Evolutionary conservation across 2,329 filamentous ascomycete species (phyloP), one percentile per base, ranked within the genome.

Genomic region (Stagonosporopsis chrysanthemi): DNA sequence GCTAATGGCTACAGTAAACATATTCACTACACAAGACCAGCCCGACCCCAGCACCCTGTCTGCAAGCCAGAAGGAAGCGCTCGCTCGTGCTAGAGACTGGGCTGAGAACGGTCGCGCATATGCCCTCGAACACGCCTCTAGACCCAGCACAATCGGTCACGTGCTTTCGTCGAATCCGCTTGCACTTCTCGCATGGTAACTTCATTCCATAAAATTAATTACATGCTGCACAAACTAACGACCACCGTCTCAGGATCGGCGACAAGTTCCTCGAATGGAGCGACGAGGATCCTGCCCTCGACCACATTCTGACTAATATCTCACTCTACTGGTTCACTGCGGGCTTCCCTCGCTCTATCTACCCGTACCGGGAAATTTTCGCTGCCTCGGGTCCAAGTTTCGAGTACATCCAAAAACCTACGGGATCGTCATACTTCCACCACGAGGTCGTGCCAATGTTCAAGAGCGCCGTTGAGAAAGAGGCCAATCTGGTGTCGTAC

Each of bases 181-280:
- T 1, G 83, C 84, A 0, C 65, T 88, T 3, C 77, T 89, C 7
- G 80, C 82, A 29, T 89, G 86, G 81, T 73, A 11, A 26, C 8
- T 26, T 26, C 26, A 26, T 26, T 4, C 26, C 8, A n/a, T n/a
- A n/a, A n/a, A n/a, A n/a, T n/a, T n/a, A n/a, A n/a, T n/a, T n/a
- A n/a, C n/a, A n/a, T n/a, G n/a, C n/a, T n/a, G n/a, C n/a, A n/a
- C n/a, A n/a, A n/a, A n/a, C n/a, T n/a, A n/a, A n/a, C n/a, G n/a
- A n/a, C 26, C 8, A 4, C 19, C 9, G 19, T 39, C 6, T 11
- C 31, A 71, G 69, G 72, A 79, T 87, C 39, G 83, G 82, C 14
- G 85, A 87, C 61, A 87, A 86, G 64, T 81, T 84, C 58, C 68
- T 84, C 3, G 80, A 80, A 28, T 87, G 83, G 84, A 75, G 76